Evolutionary conservation across 192 early-diverging fungal species (phyloP).

Genomic region (Coemansia sp.): DNA sequence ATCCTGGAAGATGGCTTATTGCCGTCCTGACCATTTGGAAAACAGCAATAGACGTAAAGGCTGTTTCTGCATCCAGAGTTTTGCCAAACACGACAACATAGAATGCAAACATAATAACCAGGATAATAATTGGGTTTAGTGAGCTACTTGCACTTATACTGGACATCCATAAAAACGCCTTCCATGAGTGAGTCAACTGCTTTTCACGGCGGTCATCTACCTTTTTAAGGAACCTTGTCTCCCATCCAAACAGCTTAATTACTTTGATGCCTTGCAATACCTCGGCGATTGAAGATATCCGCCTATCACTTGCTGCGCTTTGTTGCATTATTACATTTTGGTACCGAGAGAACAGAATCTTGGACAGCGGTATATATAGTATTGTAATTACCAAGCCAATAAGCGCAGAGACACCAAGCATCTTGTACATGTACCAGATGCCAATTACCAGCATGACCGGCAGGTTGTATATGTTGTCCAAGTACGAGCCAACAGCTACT

Average conservation of each 20-base stretch:
- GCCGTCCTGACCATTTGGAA: conserved; percentile 67
- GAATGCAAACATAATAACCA: conserved; percentile 61
- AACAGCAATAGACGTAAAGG: conserved; percentile 71
- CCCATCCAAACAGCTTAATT: no score
- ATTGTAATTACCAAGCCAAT: conserved; percentile 71
- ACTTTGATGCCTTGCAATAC: no score
- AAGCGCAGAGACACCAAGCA: conserved; percentile 84
- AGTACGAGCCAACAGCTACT: conserved; percentile 54
- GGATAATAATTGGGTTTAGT: conserved; percentile 62
- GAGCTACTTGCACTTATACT: conserved; percentile 54
- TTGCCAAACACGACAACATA: conserved; percentile 61
- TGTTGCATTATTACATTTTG: conserved; percentile 60
- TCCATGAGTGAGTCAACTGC: conserved; percentile 61
- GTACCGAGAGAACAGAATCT: conserved; percentile 84
- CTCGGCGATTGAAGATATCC: conserved; percentile 58
- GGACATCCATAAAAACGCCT: conserved; percentile 56
- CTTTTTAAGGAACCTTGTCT: no score
- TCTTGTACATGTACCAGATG: conserved; percentile 61
- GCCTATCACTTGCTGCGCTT: conserved; percentile 65
- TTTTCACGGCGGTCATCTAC: conserved; percentile 44
- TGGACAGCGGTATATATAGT: conserved; percentile 60
- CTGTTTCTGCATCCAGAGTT: conserved; percentile 16
- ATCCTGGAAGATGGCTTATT: conserved; percentile 61
- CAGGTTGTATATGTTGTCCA: no score
- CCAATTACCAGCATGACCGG: no score